phyloP scores from a whole-genome alignment of 1,284 basidiomycete genomes.

The Puccinia novopanici region DNA sequence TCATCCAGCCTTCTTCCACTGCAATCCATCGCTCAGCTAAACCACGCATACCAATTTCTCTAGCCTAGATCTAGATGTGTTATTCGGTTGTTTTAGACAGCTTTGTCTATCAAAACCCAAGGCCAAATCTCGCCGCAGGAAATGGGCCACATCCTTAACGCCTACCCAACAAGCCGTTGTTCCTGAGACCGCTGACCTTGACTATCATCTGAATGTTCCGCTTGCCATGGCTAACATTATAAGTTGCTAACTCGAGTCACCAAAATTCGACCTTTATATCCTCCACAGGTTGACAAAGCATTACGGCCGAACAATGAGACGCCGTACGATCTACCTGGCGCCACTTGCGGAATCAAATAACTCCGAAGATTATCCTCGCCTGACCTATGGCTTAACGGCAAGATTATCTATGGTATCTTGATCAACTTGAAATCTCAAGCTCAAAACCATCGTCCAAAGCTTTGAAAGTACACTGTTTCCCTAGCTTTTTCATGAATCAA shows the following conservation, averaged over 20 bases:
- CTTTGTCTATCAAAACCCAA: background rate
- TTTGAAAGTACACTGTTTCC: conserved; percentile 58
- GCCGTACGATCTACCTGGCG: conserved; percentile 53
- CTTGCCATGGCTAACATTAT: background rate
- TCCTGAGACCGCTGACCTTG: background rate
- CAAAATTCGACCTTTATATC: background rate
- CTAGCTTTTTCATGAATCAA: conserved; percentile 57
- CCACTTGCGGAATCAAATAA: conserved; percentile 55
- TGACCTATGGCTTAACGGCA: conserved; percentile 59
- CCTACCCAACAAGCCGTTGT: conserved; percentile 13
- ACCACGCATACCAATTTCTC: background rate
- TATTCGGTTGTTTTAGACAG: background rate
- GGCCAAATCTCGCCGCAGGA: background rate
- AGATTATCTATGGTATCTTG: conserved; percentile 58
- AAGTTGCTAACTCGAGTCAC: background rate
- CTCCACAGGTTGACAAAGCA: conserved; percentile 1
- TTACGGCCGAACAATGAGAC: conserved; percentile 8
- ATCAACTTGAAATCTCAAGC: conserved; percentile 51
- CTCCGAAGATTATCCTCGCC: conserved; percentile 55
- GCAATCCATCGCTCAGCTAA: too few relatives aligned
- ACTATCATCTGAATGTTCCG: background rate
- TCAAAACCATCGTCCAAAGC: conserved; percentile 3
- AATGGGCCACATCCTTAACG: conserved; percentile 14
- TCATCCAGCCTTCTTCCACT: too few relatives aligned
- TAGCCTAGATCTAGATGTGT: conserved; percentile 22